Percentiles rank a stretch among this genome's conserved stretches.
phyloP scores from a whole-genome alignment of 257 asterid genomes.

The Solanum paucissectum region DNA sequence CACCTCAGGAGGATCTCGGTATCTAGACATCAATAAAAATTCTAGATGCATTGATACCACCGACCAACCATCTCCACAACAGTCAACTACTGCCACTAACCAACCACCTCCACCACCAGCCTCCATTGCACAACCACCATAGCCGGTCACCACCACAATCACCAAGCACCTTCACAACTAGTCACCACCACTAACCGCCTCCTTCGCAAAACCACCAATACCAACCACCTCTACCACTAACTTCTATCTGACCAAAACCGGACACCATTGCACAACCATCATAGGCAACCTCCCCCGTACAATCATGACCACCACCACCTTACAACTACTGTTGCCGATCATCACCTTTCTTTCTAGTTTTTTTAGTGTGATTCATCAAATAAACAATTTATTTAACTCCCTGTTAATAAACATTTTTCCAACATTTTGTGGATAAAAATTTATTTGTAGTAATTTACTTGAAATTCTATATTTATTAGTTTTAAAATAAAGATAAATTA shows the following conservation, averaged over 20 bases:
- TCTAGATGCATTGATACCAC: not conserved
- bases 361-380: not conserved
- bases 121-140: not conserved
- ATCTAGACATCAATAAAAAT: not conserved
- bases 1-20: not conserved
- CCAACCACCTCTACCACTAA: not conserved
- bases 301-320: not conserved
- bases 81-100: not conserved
- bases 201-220: not conserved
- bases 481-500: not conserved
- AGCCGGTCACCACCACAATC: not conserved
- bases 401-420: not conserved
- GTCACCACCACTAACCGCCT: not conserved
- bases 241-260: not conserved
- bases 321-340: not conserved
- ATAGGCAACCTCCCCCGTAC: not conserved
- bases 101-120: not conserved
- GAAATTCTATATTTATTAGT: not conserved
- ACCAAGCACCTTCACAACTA: not conserved
- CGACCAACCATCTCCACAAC: not conserved
- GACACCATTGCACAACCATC: not conserved
- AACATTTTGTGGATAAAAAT: not conserved
- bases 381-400: not conserved
- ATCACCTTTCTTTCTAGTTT: not conserved
- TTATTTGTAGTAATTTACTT: not conserved